Conservation (phyloP, 2,329 filamentous ascomycete species). For the Knoxdaviesia proteae region DNA sequence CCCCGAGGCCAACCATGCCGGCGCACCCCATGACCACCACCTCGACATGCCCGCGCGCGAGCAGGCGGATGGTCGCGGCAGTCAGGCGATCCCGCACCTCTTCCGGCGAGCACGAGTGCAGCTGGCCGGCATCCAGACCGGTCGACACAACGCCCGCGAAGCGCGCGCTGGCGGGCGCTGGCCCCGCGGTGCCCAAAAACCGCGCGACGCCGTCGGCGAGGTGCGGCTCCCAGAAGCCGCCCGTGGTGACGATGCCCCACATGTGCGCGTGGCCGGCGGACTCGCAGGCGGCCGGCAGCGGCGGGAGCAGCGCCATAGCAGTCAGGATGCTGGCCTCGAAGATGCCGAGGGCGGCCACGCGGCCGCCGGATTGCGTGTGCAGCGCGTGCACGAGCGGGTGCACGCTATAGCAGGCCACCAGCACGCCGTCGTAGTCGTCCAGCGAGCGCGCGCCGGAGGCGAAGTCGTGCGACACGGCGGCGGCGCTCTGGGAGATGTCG, state of each 20-base stretch:
- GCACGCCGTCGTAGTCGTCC: slow-evolving; percentile 45
- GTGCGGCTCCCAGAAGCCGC: slow-evolving; percentile 61
- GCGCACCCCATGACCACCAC: slow-evolving; percentile 67
- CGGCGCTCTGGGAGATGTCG: slow-evolving; percentile 43
- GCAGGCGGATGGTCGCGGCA: slow-evolving; percentile 45
- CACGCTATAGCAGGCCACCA: slow-evolving; percentile 75
- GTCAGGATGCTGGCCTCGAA: slow-evolving; percentile 64
- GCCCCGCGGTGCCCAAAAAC: slow-evolving; percentile 33
- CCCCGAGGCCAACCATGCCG: slow-evolving; percentile 73
- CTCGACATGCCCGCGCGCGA: slow-evolving; percentile 37
- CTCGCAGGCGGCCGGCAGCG: slow-evolving; percentile 12
- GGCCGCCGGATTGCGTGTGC: slow-evolving; percentile 10
- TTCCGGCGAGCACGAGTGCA: slow-evolving; percentile 48
- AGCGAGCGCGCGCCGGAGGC: slow-evolving; percentile 14
- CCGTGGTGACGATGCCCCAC: slow-evolving; percentile 83
- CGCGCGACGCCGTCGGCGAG: slow-evolving; percentile 41
- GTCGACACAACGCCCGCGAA: slow-evolving; percentile 73
- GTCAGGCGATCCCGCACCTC: slow-evolving; percentile 46
- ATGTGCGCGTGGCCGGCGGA: slow-evolving; percentile 14
- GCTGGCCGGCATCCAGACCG: slow-evolving; percentile 56
- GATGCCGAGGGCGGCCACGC: slow-evolving; percentile 50
- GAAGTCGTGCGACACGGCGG: slow-evolving; percentile 34
- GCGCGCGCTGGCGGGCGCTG: slow-evolving; percentile 14
- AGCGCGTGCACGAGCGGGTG: slow-evolving; percentile 55
- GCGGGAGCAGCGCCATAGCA: slow-evolving; percentile 28